Conservation (phyloP, 1,284 basidiomycete genomes). For the Stereum hirsutum region DNA sequence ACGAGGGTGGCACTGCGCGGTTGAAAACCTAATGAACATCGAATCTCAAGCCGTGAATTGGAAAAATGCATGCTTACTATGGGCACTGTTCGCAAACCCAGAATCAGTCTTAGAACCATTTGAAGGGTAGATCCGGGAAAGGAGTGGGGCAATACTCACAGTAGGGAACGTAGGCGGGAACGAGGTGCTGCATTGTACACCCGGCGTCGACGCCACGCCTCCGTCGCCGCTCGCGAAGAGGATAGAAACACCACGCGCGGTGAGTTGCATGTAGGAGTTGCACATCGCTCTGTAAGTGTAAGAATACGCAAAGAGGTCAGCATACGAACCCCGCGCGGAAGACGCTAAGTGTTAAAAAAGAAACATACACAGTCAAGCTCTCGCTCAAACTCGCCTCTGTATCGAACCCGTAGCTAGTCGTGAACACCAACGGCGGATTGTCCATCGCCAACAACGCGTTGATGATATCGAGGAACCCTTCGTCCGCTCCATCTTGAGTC, state of each 20-base stretch:
- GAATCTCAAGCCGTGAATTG: too few species aligned
- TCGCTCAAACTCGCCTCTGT: conserved; percentile 17
- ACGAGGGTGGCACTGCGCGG: too few species aligned
- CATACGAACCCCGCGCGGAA: too few species aligned
- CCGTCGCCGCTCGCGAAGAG: conserved; percentile 8
- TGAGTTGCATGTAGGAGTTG: conserved; percentile 7
- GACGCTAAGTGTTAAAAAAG: not conserved
- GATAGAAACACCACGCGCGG: conserved; percentile 7
- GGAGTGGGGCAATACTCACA: too few species aligned
- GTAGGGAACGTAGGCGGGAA: conserved; percentile 8
- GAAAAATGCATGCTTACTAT: too few species aligned
- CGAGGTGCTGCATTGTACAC: not conserved
- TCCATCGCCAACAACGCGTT: conserved; percentile 25
- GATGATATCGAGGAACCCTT: conserved; percentile 24
- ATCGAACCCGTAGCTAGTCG: conserved; percentile 27
- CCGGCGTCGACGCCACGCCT: conserved; percentile 2
- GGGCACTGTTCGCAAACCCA: too few species aligned
- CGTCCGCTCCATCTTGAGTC: conserved; percentile 11
- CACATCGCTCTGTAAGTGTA: conserved; percentile 2
- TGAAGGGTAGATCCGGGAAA: too few species aligned
- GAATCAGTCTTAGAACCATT: too few species aligned
- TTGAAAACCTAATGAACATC: too few species aligned
- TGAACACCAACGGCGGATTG: conserved; percentile 39
- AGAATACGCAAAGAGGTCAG: too few species aligned
- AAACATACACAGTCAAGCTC: conserved; percentile 2